Percentiles rank a stretch among this genome's conserved stretches.
Evolutionary conservation across 805 yeast species (phyloP).

Genomic region (Candida maesae): DNA sequence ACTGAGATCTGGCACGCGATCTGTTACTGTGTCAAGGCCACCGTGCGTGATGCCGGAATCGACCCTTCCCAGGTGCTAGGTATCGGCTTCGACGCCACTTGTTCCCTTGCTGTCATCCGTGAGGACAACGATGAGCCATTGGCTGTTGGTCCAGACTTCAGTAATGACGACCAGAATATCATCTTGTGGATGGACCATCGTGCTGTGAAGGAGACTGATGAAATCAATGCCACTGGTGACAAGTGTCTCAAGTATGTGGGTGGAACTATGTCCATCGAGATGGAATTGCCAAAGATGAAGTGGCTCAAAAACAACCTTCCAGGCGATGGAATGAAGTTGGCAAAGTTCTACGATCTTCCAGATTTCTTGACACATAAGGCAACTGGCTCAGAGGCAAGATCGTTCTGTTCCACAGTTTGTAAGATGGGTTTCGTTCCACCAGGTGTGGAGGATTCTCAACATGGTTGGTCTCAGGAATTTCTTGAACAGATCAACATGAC

Average conservation of each 20-base stretch:
- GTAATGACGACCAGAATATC: slow-evolving; percentile 70
- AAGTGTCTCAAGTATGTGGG: slow-evolving; percentile 88
- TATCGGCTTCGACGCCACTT: slow-evolving; percentile 95
- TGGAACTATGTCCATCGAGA: slow-evolving; percentile 95
- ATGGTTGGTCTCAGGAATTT: slow-evolving; percentile 90
- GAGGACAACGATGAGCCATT: slow-evolving; percentile 65
- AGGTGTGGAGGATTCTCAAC: slow-evolving; percentile 80
- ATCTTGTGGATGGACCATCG: slow-evolving; percentile 99
- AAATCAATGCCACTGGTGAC: slow-evolving; percentile 77
- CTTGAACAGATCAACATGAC: slow-evolving; percentile 62
- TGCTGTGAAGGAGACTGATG: slow-evolving; percentile 75
- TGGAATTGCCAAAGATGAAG: slow-evolving; percentile 96
- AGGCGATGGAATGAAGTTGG: slow-evolving; percentile 46
- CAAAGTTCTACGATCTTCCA: slow-evolving; percentile 88
- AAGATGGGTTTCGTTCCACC: slow-evolving; percentile 93
- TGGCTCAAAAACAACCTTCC: slow-evolving; percentile 92
- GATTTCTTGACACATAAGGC: slow-evolving; percentile 91
- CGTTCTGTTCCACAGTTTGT: slow-evolving; percentile 88
- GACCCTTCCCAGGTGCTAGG: slow-evolving; percentile 70
- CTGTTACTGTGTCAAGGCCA: slow-evolving; percentile 74
- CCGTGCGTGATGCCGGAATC: slow-evolving; percentile 70
- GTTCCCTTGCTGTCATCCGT: slow-evolving; percentile 82
- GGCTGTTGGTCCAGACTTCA: slow-evolving; percentile 90
- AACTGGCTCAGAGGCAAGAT: slow-evolving; percentile 81
- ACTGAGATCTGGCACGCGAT: slow-evolving; percentile 90